Conservation (phyloP, 2,329 filamentous ascomycete species). For the Phaeosphaeriaceae sp. region DNA sequence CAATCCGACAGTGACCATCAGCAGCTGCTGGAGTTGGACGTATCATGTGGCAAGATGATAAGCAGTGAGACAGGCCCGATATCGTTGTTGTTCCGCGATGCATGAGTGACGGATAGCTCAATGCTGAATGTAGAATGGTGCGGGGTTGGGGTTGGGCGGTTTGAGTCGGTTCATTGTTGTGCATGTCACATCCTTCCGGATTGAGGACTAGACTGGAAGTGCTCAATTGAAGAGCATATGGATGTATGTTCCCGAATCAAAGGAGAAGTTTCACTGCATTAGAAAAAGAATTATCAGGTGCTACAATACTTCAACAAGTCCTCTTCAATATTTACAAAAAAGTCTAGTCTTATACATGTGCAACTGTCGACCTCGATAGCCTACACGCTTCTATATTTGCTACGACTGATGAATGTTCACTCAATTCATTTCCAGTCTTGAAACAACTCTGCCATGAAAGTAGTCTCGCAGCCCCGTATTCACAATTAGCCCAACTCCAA, state of each 20-base stretch:
- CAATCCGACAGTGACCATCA: neutral
- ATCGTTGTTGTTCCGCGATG: constrained; percentile 5
- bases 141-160: constrained; percentile 21
- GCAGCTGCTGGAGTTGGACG: neutral
- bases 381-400: no score
- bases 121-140: constrained; percentile 11
- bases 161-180: constrained; percentile 15
- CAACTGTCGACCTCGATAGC: no score
- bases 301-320: no score
- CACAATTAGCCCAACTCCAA: constrained; percentile 34
- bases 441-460: constrained; percentile 19
- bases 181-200: constrained; percentile 8
- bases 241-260: no score
- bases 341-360: no score
- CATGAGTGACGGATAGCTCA: neutral
- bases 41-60: constrained; percentile 14
- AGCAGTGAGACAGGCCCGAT: constrained; percentile 5
- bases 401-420: no score
- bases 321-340: no score
- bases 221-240: no score
- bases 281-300: no score
- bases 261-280: no score
- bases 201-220: neutral
- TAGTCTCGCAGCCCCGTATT: constrained; percentile 30
- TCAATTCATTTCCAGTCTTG: neutral